Evolutionary conservation across 306 rosid species (phyloP), one percentile per base, ranked within the genome.

Genomic region (Sindora glabra): DNA sequence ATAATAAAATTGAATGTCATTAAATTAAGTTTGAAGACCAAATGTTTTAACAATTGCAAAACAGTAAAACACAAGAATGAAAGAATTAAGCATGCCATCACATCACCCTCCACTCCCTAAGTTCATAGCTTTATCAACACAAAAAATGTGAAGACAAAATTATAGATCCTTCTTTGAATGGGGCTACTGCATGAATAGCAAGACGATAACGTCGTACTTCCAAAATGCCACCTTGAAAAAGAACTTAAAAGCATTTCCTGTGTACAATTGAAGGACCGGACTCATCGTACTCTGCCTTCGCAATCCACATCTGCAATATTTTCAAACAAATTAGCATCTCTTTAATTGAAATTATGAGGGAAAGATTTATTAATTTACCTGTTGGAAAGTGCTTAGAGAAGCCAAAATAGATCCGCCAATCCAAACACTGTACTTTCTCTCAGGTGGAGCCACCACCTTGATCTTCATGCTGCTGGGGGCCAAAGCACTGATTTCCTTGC

Each of bases 381-480:
- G 92, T 78, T 87, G 95, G 71, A 87, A 87, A 24, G 95, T 87
- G 75, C 92, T 87, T 41, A 84, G 92, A 73, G 95, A 87, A 54
- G 95, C 95, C 46, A 87, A 77, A 74, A 87, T 87, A 70, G 95
- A 87, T 68, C 95, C 95, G 62, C 95, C 95, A 59, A 87, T 87
- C 86, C 95, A 87, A 78, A 87, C 89, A 77, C 91, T 84, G 78
- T 87, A 87, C 73, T 87, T 87, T 73, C 95, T 84, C 79, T 87
- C 95, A 1, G 91, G 95, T 40, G 95, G 95, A 41, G 95, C 95
- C 54, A 87, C 95, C 57, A 87, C 95, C 79, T 87, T 87, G 72
- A 87, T 87, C 73, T 87, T 87, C 92, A 81, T 87, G 89, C 95
- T 87, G 79, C 92, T 87, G 0, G 92, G 95, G 24, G 92, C 95